A percentile compares a stretch with the other conserved stretches of the same genome.
These are phyloP conservation scores for Pichia insulana DNA, from an alignment of 805 yeast genomes.

Conservation along the genomic window DNA sequence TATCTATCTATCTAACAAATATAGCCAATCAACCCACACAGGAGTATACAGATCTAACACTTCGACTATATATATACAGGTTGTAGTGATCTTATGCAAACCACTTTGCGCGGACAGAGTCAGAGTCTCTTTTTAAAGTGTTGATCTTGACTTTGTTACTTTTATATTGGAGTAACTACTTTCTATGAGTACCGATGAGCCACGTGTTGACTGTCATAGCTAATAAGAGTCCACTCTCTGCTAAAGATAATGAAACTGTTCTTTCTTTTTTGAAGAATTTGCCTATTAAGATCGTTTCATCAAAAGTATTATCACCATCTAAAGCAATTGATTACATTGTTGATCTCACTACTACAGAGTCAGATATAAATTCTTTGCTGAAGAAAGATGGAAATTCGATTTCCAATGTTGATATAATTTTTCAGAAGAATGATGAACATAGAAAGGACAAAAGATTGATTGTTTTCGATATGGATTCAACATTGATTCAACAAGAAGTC, in stretches of 20 bases:
- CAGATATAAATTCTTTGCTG: slow-evolving; percentile 14
- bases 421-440: slow-evolving; percentile 28
- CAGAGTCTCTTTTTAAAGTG: too few species aligned
- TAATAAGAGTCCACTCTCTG: slow-evolving; percentile 15
- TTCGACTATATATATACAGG: too few species aligned
- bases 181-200: slow-evolving; percentile 16
- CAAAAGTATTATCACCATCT: slow-evolving; percentile 24
- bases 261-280: slow-evolving; percentile 21
- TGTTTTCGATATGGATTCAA: slow-evolving; percentile 97
- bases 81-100: too few species aligned
- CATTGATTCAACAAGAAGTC: slow-evolving; percentile 91
- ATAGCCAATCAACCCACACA: too few species aligned
- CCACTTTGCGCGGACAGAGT: too few species aligned
- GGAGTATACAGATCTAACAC: too few species aligned
- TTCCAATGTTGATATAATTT: slow-evolving; percentile 32
- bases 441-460: slow-evolving; percentile 47
- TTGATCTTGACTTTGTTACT: neutral
- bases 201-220: slow-evolving; percentile 27
- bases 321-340: slow-evolving; percentile 34
- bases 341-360: slow-evolving; percentile 14
- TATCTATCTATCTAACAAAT: neutral
- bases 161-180: too few species aligned
- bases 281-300: slow-evolving; percentile 24
- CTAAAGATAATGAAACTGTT: slow-evolving; percentile 17
- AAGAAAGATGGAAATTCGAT: slow-evolving; percentile 15